Evolutionary conservation across 371 early-diverging fungal species (phyloP), one percentile per base, ranked within the genome.

Genomic region (Apophysomyces elegans): DNA sequence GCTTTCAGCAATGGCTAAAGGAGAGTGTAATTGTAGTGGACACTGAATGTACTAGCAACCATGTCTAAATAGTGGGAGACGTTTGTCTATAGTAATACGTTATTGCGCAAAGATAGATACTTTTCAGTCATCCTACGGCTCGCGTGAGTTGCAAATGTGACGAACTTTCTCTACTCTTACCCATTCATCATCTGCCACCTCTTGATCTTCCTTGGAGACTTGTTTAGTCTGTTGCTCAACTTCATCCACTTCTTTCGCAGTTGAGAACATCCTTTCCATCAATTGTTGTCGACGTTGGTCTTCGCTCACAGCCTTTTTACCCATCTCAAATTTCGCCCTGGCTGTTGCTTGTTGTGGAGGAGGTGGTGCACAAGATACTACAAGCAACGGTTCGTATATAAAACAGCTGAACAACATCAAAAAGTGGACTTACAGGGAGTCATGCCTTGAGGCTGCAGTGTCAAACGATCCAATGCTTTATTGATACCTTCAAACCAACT

Each of bases 381-480:
- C 8, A 13, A 36, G 56, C 4, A 37, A 13, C 5, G 18, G 2
- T 54, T 56, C n/a, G 16, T 8, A 41, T 1, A 41, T 5, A 41
- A 41, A 41, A 13, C 41, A 41, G 44, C 37, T 64, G 38, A 32
- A 39, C 8, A 44, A 35, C 5, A 57, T 9, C 63, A 45, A 9
- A 37, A 41, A n/a, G 5, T 43, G 61, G 9, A 26, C 84, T 75
- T 83, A 85, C 87, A 70, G 8, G 83, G 75, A 18, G 69, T 70
- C 90, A 89, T 87, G 35, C 79, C 90, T 1, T 81, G 71, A 0
- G 91, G 93, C 32, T 80, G 72, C 21, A 91, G 69, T 5, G 84
- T 77, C 6, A 90, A 76, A 43, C 64, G 64, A 36, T 59, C 37
- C 7, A 72, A 45, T 44, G 63, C 26, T 32, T 61, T 62, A 39